These are phyloP conservation scores for Tricholoma matsutake DNA, from an alignment of 768 basidiomycete genomes.

Conservation along the genomic window DNA sequence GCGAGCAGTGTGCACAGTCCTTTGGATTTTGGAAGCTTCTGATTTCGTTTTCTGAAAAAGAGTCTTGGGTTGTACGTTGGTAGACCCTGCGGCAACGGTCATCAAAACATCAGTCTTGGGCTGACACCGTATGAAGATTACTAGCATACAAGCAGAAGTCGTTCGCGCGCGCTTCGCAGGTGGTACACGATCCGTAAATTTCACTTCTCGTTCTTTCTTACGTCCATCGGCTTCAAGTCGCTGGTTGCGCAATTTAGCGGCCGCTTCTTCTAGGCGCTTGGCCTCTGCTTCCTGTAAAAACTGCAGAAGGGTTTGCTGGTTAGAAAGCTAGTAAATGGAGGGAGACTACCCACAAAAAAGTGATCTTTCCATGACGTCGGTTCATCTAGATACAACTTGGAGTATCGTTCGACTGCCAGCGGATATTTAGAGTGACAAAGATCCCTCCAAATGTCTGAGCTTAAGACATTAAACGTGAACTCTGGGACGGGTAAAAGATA, in stretches of 20 bases:
- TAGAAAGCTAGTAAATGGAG: conserved; percentile 9
- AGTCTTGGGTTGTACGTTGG: conserved; percentile 50
- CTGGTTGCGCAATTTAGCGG: conserved; percentile 59
- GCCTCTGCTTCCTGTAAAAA: conserved; percentile 56
- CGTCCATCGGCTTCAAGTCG: conserved; percentile 69
- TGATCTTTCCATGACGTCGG: conserved; percentile 67
- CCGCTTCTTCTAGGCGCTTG: conserved; percentile 59
- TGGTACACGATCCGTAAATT: conserved; percentile 67
- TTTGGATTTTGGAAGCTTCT: conserved; percentile 67
- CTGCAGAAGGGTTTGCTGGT: conserved; percentile 29
- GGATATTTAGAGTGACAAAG: conserved; percentile 63
- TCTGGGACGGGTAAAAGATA: background rate
- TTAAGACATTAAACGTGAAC: conserved; percentile 9
- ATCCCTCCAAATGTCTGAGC: conserved; percentile 61
- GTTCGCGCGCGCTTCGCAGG: conserved; percentile 58
- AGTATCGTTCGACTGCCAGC: conserved; percentile 47
- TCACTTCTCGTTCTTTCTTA: conserved; percentile 75
- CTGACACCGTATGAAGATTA: conserved; percentile 8
- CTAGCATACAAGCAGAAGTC: conserved; percentile 44
- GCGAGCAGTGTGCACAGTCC: conserved; percentile 52
- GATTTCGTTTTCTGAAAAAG: conserved; percentile 75
- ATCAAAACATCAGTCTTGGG: conserved; percentile 11
- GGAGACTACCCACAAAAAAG: conserved; percentile 53
- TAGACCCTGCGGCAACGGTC: conserved; percentile 30
- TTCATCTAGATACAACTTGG: conserved; percentile 36